Evolutionary conservation across 768 basidiomycete species (phyloP).

Genomic region (Xanthoconium stramineum): DNA sequence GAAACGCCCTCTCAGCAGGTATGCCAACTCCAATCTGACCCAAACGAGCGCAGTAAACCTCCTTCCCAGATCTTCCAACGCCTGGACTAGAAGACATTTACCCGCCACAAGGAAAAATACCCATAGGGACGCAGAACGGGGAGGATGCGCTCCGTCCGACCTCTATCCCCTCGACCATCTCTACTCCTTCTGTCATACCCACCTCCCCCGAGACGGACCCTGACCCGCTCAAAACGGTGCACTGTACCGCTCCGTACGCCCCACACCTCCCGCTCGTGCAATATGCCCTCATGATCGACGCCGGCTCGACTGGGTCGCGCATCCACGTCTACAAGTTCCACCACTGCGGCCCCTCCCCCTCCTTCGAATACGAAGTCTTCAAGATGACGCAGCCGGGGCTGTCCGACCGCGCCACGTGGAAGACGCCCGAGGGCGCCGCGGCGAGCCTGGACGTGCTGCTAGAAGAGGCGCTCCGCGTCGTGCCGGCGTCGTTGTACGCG

Average conservation of each 20-base stretch:
- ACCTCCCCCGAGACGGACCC: constrained; percentile 70
- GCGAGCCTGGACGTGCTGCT: constrained; percentile 74
- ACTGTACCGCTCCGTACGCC: constrained; percentile 61
- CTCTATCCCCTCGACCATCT: not conserved
- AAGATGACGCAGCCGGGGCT: constrained; percentile 78
- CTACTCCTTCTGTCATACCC: constrained; percentile 26
- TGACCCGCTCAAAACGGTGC: constrained; percentile 66
- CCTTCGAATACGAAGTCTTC: constrained; percentile 94
- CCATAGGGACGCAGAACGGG: not conserved
- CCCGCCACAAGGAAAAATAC: constrained; percentile 19
- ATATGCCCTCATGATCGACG: constrained; percentile 97
- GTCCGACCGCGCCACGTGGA: constrained; percentile 58
- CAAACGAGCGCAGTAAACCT: not conserved
- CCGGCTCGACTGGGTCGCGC: constrained; percentile 94
- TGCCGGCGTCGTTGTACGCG: constrained; percentile 55
- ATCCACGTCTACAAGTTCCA: constrained; percentile 99
- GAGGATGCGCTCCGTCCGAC: not conserved
- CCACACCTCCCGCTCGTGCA: constrained; percentile 63
- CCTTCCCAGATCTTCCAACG: constrained; percentile 9
- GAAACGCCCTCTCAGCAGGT: constrained; percentile 19
- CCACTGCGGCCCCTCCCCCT: constrained; percentile 72
- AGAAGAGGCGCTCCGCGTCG: constrained; percentile 73
- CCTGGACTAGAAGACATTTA: constrained; percentile 25
- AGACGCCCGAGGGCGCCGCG: constrained; percentile 67
- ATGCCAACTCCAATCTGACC: not conserved